phyloP scores from a whole-genome alignment of 352 stramenopile genomes.

The Thalassiosira ordinaria region DNA sequence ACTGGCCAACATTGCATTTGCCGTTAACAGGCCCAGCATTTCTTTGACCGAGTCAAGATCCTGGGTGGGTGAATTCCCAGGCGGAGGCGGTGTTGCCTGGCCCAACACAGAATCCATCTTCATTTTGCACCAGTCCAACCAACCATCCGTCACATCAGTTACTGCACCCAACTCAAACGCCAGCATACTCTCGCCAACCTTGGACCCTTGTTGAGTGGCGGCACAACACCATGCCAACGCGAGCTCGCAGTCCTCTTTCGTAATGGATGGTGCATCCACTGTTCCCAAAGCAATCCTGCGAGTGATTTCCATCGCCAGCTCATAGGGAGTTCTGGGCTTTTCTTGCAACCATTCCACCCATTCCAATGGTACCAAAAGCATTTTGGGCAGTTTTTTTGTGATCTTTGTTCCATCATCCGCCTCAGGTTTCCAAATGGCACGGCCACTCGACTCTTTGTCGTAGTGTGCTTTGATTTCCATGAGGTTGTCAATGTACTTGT shows the following conservation, averaged over 20 bases:
- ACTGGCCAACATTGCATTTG: not conserved
- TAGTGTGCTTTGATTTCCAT: not conserved
- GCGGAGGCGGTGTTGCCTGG: not conserved
- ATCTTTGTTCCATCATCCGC: not conserved
- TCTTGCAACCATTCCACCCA: conserved; percentile 6
- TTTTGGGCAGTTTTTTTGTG: conserved; percentile 1
- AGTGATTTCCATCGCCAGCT: conserved; percentile 1
- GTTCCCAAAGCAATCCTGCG: not conserved
- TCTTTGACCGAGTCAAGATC: too few relatives aligned
- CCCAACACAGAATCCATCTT: not conserved
- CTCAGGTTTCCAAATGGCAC: not conserved
- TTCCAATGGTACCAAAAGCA: not conserved
- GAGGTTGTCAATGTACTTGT: not conserved
- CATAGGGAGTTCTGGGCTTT: not conserved
- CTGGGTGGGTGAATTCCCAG: not conserved
- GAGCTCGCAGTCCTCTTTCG: not conserved
- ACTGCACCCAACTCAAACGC: not conserved
- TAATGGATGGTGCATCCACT: not conserved
- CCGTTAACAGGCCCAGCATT: not conserved
- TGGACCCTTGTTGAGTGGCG: not conserved
- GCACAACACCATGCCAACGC: not conserved
- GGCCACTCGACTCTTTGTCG: not conserved
- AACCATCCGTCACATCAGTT: not conserved
- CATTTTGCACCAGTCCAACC: conserved; percentile 1
- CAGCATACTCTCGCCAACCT: not conserved